Conservation (phyloP, 768 basidiomycete species). For the Xerocomellus chrysenteron region DNA sequence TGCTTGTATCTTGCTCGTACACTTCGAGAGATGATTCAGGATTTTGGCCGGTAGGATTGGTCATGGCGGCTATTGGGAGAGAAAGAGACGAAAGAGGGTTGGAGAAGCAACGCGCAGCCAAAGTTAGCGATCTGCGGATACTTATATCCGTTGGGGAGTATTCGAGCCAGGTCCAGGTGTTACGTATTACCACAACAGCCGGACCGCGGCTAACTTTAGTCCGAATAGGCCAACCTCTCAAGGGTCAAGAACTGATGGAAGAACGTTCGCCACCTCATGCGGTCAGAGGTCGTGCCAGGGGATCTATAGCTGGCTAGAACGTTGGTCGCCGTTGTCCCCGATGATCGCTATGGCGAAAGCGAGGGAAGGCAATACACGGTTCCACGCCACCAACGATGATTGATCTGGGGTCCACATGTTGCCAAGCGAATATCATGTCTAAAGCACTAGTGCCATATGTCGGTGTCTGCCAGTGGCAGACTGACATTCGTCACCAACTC, state of each 20-base stretch:
- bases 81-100: background rate
- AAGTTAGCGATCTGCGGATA: background rate
- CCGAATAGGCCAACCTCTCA: background rate
- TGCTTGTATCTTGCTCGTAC: slow-evolving; percentile 29
- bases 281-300: background rate
- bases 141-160: slow-evolving; percentile 3
- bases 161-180: background rate
- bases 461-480: too few species aligned
- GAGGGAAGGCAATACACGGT: background rate
- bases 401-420: background rate
- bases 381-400: background rate
- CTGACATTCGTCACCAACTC: too few species aligned
- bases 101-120: background rate
- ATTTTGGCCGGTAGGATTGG: background rate
- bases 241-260: background rate
- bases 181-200: slow-evolving; percentile 4
- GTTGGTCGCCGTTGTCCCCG: background rate
- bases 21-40: slow-evolving; percentile 22
- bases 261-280: slow-evolving; percentile 11
- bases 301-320: background rate
- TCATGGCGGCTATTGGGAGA: slow-evolving; percentile 11
- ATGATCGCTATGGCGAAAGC: slow-evolving; percentile 7
- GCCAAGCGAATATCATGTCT: background rate
- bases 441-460: too few species aligned
- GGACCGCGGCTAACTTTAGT: background rate